Evolutionary conservation across 2,329 filamentous ascomycete species (phyloP).

Genomic region (Ceratocystis papillata): DNA sequence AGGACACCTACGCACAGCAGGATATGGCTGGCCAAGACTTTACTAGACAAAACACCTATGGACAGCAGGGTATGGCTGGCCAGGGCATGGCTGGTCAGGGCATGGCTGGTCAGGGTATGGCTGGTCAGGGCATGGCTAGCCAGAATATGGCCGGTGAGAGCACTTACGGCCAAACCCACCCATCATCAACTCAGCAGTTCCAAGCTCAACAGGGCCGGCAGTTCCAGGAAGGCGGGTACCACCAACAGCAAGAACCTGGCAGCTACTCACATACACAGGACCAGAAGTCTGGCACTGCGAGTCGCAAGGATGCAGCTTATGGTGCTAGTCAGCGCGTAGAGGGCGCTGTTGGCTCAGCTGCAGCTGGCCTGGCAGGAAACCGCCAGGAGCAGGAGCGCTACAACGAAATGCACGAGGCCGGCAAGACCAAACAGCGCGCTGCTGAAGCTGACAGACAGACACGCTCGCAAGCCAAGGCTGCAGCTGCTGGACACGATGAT

Average conservation of each 20-base stretch:
- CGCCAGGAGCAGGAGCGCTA: slow-evolving; percentile 52
- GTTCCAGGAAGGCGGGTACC: neutral
- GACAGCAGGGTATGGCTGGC: neutral
- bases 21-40: too few species aligned
- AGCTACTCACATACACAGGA: neutral
- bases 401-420: slow-evolving; percentile 61
- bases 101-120: too few species aligned
- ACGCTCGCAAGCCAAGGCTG: neutral
- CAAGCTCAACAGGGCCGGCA: neutral
- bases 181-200: neutral
- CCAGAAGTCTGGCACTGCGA: neutral
- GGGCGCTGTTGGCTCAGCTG: slow-evolving; percentile 59
- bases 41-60: too few species aligned
- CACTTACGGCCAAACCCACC: neutral
- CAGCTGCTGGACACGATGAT: neutral
- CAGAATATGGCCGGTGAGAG: neutral
- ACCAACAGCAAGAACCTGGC: neutral
- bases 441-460: slow-evolving; percentile 65
- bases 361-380: slow-evolving; percentile 65
- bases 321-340: slow-evolving; percentile 57
- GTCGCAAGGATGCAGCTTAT: slow-evolving; percentile 31
- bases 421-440: slow-evolving; percentile 74
- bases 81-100: too few species aligned
- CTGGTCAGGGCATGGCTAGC: neutral
- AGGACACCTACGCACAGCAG: neutral